These are phyloP conservation scores for Pyrenophora seminiperda DNA, from an alignment of 2,329 filamentous ascomycete genomes.

Conservation along the genomic window DNA sequence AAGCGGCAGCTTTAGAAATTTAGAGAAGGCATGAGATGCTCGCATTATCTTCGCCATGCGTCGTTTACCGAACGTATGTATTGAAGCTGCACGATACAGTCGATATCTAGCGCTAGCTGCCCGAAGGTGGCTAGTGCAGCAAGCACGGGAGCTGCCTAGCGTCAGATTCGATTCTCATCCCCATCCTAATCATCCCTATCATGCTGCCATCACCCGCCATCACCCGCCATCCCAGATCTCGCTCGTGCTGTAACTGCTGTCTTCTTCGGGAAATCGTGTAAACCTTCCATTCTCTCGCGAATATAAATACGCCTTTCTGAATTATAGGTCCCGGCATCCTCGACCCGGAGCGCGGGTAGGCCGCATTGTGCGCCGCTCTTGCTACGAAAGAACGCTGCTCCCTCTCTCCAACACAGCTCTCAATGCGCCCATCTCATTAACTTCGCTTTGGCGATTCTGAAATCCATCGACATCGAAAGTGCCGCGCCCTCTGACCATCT, in stretches of 20 bases:
- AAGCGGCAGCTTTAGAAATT: no score
- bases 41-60: no score
- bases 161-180: no score
- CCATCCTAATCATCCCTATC: no score
- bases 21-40: no score
- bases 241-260: not conserved
- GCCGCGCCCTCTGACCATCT: not conserved
- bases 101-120: no score
- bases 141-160: no score
- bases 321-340: not conserved
- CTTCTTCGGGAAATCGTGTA: no score
- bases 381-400: not conserved
- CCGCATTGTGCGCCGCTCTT: not conserved
- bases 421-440: not conserved
- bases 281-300: not conserved
- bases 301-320: not conserved
- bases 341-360: not conserved
- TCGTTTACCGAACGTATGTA: no score
- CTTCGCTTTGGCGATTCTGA: not conserved
- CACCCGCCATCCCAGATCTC: no score
- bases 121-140: no score
- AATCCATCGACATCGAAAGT: not conserved
- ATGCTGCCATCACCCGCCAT: not conserved
- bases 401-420: not conserved
- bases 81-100: no score